Evolutionary conservation across 2,329 filamentous ascomycete species (phyloP).

Genomic region (Trichoderma guizhouense): DNA sequence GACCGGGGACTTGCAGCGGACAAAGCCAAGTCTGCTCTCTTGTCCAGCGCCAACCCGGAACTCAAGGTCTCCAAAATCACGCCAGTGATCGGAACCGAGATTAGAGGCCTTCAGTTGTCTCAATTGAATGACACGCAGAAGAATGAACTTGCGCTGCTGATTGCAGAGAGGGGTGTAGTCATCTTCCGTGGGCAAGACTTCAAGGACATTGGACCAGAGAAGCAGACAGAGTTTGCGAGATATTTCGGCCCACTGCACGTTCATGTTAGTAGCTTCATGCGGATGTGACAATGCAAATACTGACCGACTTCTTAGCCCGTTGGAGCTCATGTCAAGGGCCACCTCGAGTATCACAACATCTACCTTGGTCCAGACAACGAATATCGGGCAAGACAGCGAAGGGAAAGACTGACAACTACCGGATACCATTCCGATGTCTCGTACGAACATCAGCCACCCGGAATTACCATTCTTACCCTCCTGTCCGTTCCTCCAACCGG

Average conservation of each 20-base stretch:
- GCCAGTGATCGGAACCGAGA: slow-evolving; percentile 41
- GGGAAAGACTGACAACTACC: slow-evolving; percentile 3
- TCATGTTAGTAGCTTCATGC: background rate
- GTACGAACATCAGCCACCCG: slow-evolving; percentile 50
- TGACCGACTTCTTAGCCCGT: background rate
- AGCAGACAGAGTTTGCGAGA: slow-evolving; percentile 7
- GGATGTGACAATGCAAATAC: background rate
- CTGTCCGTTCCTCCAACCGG: slow-evolving; percentile 47
- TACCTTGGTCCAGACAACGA: slow-evolving; percentile 13
- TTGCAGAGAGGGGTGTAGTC: slow-evolving; percentile 45
- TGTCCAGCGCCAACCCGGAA: slow-evolving; percentile 27
- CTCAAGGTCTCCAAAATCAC: slow-evolving; percentile 40
- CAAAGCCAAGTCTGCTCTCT: slow-evolving; percentile 41
- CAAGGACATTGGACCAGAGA: slow-evolving; percentile 16
- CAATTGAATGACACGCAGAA: slow-evolving; percentile 43
- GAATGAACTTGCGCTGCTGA: slow-evolving; percentile 48
- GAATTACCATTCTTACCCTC: slow-evolving; percentile 50
- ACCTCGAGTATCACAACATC: slow-evolving; percentile 14
- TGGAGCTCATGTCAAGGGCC: slow-evolving; percentile 11
- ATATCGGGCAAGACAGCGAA: slow-evolving; percentile 1
- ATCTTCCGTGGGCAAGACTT: slow-evolving; percentile 49
- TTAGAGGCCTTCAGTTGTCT: slow-evolving; percentile 43
- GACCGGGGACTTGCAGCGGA: slow-evolving; percentile 41
- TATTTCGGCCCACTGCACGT: slow-evolving; percentile 9
- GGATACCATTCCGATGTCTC: slow-evolving; percentile 51